Conservation (phyloP, 768 basidiomycete genomes). For the Leccinum sublutescens region DNA sequence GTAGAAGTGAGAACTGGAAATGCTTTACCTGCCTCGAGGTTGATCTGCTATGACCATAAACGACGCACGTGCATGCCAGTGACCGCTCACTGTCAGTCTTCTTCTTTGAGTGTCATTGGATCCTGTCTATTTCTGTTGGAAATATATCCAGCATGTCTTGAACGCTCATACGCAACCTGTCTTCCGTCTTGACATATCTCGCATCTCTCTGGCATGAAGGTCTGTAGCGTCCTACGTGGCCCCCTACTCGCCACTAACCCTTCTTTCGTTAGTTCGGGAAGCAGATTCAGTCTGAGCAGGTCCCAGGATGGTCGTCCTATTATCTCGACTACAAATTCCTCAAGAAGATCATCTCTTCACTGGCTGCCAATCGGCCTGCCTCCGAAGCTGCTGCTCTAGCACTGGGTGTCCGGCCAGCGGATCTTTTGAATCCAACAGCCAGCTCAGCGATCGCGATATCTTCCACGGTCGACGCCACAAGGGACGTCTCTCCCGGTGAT, state of each 20-base stretch:
- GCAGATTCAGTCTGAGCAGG: conserved; percentile 92
- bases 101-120: conserved; percentile 13
- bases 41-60: not conserved
- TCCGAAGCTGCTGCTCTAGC: conserved; percentile 88
- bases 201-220: conserved; percentile 32
- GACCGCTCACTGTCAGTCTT: not conserved
- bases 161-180: conserved; percentile 15
- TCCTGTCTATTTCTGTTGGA: conserved; percentile 10
- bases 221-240: conserved; percentile 8
- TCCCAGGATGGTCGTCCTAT: conserved; percentile 94
- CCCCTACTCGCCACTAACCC: not conserved
- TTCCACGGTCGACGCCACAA: conserved; percentile 10
- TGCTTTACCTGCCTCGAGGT: not conserved
- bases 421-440: conserved; percentile 39
- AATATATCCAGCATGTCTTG: conserved; percentile 28
- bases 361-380: conserved; percentile 84
- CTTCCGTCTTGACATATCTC: conserved; percentile 4
- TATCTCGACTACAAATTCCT: conserved; percentile 99
- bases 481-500: conserved; percentile 34
- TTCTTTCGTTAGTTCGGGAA: conserved; percentile 88
- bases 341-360: conserved; percentile 97
- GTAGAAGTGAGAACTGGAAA: not conserved
- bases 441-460: conserved; percentile 33
- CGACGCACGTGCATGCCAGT: conserved; percentile 25
- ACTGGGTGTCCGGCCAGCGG: conserved; percentile 71